Evolutionary conservation across 73 alveolate genomes (phyloP).

Genomic region (Tetrahymena elliotti): DNA sequence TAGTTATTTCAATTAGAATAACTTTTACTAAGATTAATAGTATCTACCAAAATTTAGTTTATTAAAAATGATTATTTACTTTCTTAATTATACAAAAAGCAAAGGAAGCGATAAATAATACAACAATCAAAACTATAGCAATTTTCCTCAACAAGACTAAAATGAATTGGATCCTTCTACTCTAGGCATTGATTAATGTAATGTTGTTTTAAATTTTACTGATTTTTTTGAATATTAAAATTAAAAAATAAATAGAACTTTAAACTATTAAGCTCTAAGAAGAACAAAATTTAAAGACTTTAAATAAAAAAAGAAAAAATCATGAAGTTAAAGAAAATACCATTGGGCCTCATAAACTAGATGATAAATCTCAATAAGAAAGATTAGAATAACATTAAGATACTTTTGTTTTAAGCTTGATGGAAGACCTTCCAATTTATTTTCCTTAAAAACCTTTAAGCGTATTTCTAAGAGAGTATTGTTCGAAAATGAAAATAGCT

Average conservation of each 20-base stretch:
- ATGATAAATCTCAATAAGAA: background rate
- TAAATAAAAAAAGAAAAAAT: background rate
- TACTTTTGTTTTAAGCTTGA: background rate
- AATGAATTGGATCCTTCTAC: background rate
- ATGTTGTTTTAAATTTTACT: background rate
- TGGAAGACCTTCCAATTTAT: background rate
- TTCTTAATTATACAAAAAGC: background rate
- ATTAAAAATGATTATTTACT: background rate
- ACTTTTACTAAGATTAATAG: background rate
- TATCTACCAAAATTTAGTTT: background rate
- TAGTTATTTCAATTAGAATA: background rate
- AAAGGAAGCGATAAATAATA: background rate
- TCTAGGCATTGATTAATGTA: background rate
- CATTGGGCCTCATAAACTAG: background rate
- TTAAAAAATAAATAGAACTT: background rate
- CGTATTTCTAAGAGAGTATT: background rate
- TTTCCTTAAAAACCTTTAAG: background rate
- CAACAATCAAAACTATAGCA: background rate
- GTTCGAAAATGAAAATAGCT: background rate
- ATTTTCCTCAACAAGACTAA: background rate
- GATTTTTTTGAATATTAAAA: background rate
- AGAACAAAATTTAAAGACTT: background rate
- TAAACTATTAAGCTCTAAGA: background rate
- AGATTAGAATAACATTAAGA: background rate
- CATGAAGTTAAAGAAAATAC: background rate